Conservation (phyloP, 225 moss, liverwort and hornwort species). For the Physcomitrium patens region DNA sequence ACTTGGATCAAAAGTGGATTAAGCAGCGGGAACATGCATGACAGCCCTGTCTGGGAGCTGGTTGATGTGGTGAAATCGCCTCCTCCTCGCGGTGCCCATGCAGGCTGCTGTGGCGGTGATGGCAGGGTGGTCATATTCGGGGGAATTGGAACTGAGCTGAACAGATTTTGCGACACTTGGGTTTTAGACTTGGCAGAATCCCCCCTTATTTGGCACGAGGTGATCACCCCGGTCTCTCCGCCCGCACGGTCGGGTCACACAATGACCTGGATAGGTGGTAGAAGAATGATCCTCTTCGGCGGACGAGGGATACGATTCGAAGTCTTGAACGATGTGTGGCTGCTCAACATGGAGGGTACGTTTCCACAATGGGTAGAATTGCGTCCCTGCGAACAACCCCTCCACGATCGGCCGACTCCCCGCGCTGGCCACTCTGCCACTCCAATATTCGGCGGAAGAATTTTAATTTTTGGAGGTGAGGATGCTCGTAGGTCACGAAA, state of each 20-base stretch:
- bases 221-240: conserved; percentile 66
- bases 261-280: conserved; percentile 84
- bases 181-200: conserved; percentile 62
- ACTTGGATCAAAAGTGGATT: conserved; percentile 69
- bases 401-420: conserved; percentile 62
- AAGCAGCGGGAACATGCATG: conserved; percentile 16
- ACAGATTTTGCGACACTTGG: conserved; percentile 85
- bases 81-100: conserved; percentile 82
- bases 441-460: conserved; percentile 83
- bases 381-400: conserved; percentile 51
- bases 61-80: conserved; percentile 66
- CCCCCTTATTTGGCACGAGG: conserved; percentile 63
- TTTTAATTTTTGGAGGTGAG: conserved; percentile 90
- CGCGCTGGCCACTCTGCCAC: conserved; percentile 95
- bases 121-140: conserved; percentile 78
- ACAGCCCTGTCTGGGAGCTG: conserved; percentile 61
- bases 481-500: conserved; percentile 78
- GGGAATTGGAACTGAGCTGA: conserved; percentile 72
- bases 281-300: conserved; percentile 86
- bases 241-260: conserved; percentile 80
- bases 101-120: conserved; percentile 79
- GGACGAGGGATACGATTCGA: conserved; percentile 84
- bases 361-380: conserved; percentile 75
- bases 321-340: conserved; percentile 94
- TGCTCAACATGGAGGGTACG: conserved; percentile 83